Evolutionary conservation across 257 asterid genomes (phyloP).

Genomic region (Solanum acaule): DNA sequence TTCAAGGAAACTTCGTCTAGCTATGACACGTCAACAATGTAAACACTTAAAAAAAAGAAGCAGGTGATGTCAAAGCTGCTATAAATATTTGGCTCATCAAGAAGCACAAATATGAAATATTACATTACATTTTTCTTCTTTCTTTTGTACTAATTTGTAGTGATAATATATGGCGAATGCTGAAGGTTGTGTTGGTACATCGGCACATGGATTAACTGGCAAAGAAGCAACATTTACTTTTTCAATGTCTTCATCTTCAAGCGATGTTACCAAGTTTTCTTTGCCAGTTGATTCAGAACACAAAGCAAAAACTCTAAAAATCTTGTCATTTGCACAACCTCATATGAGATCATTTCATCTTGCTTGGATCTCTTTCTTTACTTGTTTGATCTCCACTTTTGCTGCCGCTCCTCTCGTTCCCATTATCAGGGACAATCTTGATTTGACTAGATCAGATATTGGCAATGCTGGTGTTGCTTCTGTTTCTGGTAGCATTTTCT

Average conservation of each 20-base stretch:
- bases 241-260: background rate
- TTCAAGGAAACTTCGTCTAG: background rate
- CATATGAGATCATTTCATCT: conserved; percentile 10
- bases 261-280: background rate
- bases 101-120: background rate
- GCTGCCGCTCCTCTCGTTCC: conserved; percentile 4
- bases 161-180: background rate
- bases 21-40: background rate
- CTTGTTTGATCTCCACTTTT: conserved; percentile 1
- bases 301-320: background rate
- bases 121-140: background rate
- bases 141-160: background rate
- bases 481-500: conserved; percentile 8
- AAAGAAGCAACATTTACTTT: background rate
- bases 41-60: too few species aligned
- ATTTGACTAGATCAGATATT: conserved; percentile 1
- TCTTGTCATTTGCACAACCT: conserved; percentile 4
- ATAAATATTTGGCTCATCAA: background rate
- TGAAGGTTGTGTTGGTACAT: background rate
- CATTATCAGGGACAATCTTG: background rate
- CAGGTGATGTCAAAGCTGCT: background rate
- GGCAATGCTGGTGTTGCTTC: conserved; percentile 8
- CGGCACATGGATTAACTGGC: background rate
- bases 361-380: conserved; percentile 1
- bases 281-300: conserved; percentile 8